A percentile compares a stretch with the other conserved stretches of the same genome.
These are phyloP conservation scores for Tulasnella sp. DNA, from an alignment of 768 basidiomycete species.

Conservation along the genomic window DNA sequence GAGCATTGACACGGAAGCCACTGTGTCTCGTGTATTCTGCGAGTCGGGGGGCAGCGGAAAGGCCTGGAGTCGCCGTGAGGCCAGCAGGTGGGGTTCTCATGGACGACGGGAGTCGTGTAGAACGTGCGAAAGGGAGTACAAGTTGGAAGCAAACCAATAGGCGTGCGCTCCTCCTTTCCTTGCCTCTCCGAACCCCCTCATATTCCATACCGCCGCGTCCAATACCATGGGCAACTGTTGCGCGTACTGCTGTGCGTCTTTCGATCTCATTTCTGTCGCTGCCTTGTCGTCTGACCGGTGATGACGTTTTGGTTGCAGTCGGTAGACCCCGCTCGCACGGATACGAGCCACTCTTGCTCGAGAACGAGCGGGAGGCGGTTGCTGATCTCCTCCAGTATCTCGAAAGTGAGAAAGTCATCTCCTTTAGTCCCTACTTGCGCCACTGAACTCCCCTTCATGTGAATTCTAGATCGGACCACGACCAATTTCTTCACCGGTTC, in stretches of 20 bases:
- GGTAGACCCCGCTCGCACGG: slow-evolving; percentile 71
- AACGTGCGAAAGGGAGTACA: not conserved
- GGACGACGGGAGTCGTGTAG: not conserved
- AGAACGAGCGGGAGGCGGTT: slow-evolving; percentile 95
- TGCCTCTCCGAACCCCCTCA: not conserved
- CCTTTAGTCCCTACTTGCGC: not conserved
- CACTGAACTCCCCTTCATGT: not conserved
- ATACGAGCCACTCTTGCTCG: slow-evolving; percentile 74
- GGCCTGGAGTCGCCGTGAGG: slow-evolving; percentile 1
- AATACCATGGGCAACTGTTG: slow-evolving; percentile 18
- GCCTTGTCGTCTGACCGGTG: not conserved
- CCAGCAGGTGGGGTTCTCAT: not conserved
- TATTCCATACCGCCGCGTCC: not conserved
- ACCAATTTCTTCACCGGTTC: slow-evolving; percentile 97
- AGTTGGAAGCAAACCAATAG: slow-evolving; percentile 1
- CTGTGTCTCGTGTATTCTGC: too few relatives aligned
- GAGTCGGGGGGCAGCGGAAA: too few relatives aligned
- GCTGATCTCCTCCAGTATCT: slow-evolving; percentile 95
- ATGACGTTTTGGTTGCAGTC: slow-evolving; percentile 35
- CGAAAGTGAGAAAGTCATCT: slow-evolving; percentile 57
- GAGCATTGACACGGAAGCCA: too few relatives aligned
- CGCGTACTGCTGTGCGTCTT: slow-evolving; percentile 13
- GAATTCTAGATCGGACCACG: slow-evolving; percentile 70
- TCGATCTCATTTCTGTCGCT: not conserved
- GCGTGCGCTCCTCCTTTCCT: slow-evolving; percentile 1